A percentile compares a stretch with the other conserved stretches of the same genome.
These are phyloP conservation scores for Cucumis hystrix DNA, from an alignment of 306 rosid species.

Conservation along the genomic window DNA sequence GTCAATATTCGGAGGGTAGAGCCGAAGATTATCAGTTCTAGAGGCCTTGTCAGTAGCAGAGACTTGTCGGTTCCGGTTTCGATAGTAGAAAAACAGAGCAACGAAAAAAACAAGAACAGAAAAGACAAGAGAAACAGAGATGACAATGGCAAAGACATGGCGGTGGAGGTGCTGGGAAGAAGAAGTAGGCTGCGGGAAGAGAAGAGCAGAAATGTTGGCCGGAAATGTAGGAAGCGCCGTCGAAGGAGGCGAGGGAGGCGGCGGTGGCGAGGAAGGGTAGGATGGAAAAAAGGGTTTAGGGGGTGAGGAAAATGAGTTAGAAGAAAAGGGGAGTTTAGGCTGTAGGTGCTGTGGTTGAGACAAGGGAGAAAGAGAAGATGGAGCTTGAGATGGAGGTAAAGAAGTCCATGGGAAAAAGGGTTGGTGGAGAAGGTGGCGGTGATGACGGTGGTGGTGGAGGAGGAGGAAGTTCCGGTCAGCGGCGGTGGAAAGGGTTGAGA, in stretches of 20 bases:
- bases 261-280: not conserved
- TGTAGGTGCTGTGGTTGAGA: slow-evolving; percentile 17
- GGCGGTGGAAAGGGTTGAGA: not conserved
- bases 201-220: slow-evolving; percentile 13
- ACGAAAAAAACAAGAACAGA: not conserved
- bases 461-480: not conserved
- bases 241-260: not conserved
- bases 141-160: slow-evolving; percentile 6
- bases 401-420: slow-evolving; percentile 35
- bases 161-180: not conserved
- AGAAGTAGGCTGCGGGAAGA: slow-evolving; percentile 9
- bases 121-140: not conserved
- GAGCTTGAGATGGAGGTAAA: slow-evolving; percentile 9
- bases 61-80: not conserved
- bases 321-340: slow-evolving; percentile 14
- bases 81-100: not conserved
- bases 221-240: slow-evolving; percentile 7
- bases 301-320: not conserved
- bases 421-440: slow-evolving; percentile 48
- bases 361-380: slow-evolving; percentile 12
- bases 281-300: slow-evolving; percentile 9
- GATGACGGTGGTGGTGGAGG: slow-evolving; percentile 1
- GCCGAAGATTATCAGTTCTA: slow-evolving; percentile 5
- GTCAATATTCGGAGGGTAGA: slow-evolving; percentile 5
- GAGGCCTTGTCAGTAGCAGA: not conserved